These are phyloP conservation scores for Kurtzmaniella natalensis DNA, from an alignment of 1,139 yeast species.

Conservation along the genomic window DNA sequence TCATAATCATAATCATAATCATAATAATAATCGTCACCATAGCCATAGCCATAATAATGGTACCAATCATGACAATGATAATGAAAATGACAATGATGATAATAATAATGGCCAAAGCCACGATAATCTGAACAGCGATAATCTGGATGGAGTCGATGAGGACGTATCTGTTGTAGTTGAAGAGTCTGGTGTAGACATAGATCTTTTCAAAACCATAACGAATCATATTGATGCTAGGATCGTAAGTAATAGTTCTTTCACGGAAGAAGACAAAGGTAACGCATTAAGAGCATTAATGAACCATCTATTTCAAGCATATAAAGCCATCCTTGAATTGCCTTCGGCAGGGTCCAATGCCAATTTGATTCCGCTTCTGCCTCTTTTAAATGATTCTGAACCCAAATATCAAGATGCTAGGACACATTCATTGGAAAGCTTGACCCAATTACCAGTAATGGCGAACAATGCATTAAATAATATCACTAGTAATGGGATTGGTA, in stretches of 20 bases:
- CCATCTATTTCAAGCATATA: constrained; percentile 22
- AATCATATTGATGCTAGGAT: constrained; percentile 14
- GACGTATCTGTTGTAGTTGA: neutral
- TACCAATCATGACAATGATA: too few relatives aligned
- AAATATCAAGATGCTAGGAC: constrained; percentile 15
- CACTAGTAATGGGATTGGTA: neutral
- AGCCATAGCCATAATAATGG: too few relatives aligned
- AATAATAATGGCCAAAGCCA: too few relatives aligned
- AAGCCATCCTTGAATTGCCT: constrained; percentile 11
- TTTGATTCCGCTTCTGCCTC: constrained; percentile 34
- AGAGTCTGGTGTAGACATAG: constrained; percentile 5
- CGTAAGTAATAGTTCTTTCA: constrained; percentile 14
- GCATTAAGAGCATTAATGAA: constrained; percentile 21
- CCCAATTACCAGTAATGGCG: constrained; percentile 15
- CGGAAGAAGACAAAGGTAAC: constrained; percentile 16
- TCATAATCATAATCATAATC: too few relatives aligned
- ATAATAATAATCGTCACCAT: too few relatives aligned
- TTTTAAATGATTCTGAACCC: constrained; percentile 30
- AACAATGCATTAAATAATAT: constrained; percentile 8
- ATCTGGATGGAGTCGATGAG: too few relatives aligned
- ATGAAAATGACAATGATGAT: neutral
- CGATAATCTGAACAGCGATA: neutral
- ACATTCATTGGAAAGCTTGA: constrained; percentile 15
- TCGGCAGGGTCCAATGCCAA: constrained; percentile 14
- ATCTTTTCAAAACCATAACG: constrained; percentile 17